Evolutionary conservation across 768 basidiomycete species (phyloP), one percentile per base, ranked within the genome.

Genomic region (Amanita fuliginea): DNA sequence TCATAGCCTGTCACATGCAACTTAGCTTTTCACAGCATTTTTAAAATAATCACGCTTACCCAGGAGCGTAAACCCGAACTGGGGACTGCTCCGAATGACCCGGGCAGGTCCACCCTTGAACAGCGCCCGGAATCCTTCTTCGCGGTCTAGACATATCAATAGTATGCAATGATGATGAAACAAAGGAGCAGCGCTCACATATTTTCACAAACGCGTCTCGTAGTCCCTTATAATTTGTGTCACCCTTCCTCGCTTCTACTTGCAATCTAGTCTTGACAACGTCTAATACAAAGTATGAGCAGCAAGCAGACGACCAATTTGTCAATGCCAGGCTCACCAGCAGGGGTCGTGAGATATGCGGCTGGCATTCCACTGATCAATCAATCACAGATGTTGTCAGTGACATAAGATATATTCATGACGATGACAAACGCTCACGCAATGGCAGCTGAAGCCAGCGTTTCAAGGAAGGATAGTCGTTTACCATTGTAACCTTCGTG

Each of bases 221-320:
- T 34, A 96, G 64, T 40, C 96, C 95, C 63, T 87, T 88, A 71
- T 99, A 99, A 52, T 82, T 71, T 4, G 92, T 87, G 62, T 98
- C 81, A 9, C 96, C 96, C 59, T 86, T 83, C 55, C 85, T 77
- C 37, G 91, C 86, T 63, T 98, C 96, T 9, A 90, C 85, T 63
- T 98, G 95, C 56, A 98, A 69, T 42, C 94, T 80, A 13, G 96
- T 98, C 77, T 99, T 98, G 61, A 98, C 88, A 53, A 98, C 96
- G 66, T 99, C 95, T 86, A 43, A 21, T 30, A 11, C 18, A 40
- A 51, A 26, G 33, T 54, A 40, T 54, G 30, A 14, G 32, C 2
- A 19, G 10, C 16, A n/a, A 22, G 24, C 21, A 28, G 1, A 9
- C 10, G 30, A 24, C n/a, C 30, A 32, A 18, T n/a, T 30, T 9